Evolutionary conservation across 306 rosid species (phyloP), one percentile per base, ranked within the genome.

Genomic region (Vigna radiata): DNA sequence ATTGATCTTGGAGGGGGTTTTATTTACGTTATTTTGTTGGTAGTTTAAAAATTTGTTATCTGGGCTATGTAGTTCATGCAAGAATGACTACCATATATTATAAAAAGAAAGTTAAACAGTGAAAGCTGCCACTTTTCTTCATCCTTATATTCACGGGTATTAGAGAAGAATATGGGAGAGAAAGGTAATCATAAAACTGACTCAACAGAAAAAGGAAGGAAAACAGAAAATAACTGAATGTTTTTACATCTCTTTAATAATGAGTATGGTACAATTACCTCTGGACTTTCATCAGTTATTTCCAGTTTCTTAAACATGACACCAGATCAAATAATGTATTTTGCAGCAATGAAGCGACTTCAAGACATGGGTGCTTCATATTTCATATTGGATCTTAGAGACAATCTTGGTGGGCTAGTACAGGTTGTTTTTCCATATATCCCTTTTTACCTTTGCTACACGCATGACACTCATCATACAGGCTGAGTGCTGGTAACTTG

Each of bases 321-420:
- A 56, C 50, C 14, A 69, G 19, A 68, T 53, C 68, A 55, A 75
- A 68, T 74, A 60, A 68, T 81, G 55, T 62, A 79, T 83, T 82
- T 85, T 83, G 87, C 96, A 94, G 97, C 98, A 55, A 89, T 86
- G 96, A 92, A 88, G 80, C 90, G 95, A 77, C 97, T 94, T 70
- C 90, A 90, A 88, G 93, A 84, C 77, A 89, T 87, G 93, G 96
- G 96, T 49, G 97, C 96, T 39, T 92, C 96, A 37, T 90, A 78
- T 86, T 94, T 94, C 67, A 66, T 94, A 79, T 83, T 94, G 84
- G 98, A 94, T 85, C 97, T 94, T 77, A 87, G 98, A 88, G 98
- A 92, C 85, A 94, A 94, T 83, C 98, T 86, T 82, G 98, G 98
- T 63, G 98, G 98, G 79, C 88, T 94, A 61, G 98, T 92, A 41